Evolutionary conservation across 1,284 basidiomycete species (phyloP), one percentile per base, ranked within the genome.

Genomic region (Veloporphyrellus conicus): DNA sequence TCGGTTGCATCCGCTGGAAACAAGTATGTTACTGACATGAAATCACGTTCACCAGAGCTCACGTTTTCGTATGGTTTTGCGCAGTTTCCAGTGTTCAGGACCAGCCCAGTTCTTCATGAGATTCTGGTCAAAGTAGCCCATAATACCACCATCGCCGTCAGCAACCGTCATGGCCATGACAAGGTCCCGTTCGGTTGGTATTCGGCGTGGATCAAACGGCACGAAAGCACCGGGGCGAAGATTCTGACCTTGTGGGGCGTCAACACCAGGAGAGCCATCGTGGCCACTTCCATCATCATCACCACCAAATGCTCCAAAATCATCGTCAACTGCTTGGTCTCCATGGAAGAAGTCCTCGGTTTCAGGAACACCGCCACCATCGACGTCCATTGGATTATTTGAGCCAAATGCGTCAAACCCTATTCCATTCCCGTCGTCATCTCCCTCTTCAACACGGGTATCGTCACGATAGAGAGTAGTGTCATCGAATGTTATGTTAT

Each of bases 21-120:
- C 33, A 47, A 44, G 31, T 34, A 19, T 20, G 38, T 49, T 22
- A 43, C 41, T 48, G 32, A 36, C 41, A 23, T 43, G 38, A 38
- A 47, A 50, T 18, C 1, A 49, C 1, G 23, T 28, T 18, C 16
- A 18, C 25, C 2, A 32, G 14, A 31, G 69, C 81, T 68, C 55
- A 93, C 90, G 77, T 72, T 80, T 81, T 47, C 84, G 77, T 39
- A 91, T 75, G 25, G 82, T 75, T 61, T 84, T 87, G 47, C 86
- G 73, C 58, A 98, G 68, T 67, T 96, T 98, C 95, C 95, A 99
- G 67, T 99, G 96, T 66, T 98, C 93, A 10, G 95, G 95, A 5
- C 96, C 95, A 4, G 96, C 95, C 95, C 95, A 99, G 59, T 93
- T 95, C 76, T 92, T 96, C 62, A 87, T 76, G 62, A 93, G 79